Percentiles rank a stretch among this genome's conserved stretches.
Conservation (phyloP, 345 rosid genomes). For the Eucalyptus victrix region DNA sequence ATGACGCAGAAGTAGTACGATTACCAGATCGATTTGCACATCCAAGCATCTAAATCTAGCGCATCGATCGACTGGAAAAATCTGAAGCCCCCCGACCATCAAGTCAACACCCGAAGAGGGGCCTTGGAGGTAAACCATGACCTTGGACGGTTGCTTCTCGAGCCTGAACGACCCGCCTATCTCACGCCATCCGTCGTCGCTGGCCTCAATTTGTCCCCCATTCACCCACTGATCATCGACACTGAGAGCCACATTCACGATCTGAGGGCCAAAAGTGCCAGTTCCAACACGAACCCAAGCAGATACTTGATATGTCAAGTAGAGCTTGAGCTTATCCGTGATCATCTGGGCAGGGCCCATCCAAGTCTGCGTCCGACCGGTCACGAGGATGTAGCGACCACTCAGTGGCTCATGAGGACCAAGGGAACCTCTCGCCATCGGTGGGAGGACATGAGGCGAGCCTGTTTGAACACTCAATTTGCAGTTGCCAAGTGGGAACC, state of each 20-base stretch:
- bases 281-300: conserved; percentile 82
- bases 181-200: conserved; percentile 79
- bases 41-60: conserved; percentile 53
- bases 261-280: conserved; percentile 48
- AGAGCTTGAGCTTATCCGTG: conserved; percentile 62
- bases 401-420: conserved; percentile 56
- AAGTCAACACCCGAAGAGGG: conserved; percentile 69
- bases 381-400: conserved; percentile 58
- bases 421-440: conserved; percentile 73
- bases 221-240: conserved; percentile 89
- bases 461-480: conserved; percentile 49
- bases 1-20: not conserved
- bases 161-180: conserved; percentile 85
- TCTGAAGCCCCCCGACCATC: conserved; percentile 79
- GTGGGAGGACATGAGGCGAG: conserved; percentile 74
- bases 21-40: conserved; percentile 62
- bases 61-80: conserved; percentile 60
- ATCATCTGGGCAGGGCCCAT: conserved; percentile 98
- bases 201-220: conserved; percentile 80
- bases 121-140: conserved; percentile 83
- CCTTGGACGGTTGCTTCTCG: conserved; percentile 70
- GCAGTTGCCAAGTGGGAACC: conserved; percentile 95
- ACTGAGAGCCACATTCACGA: conserved; percentile 74
- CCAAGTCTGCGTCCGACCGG: conserved; percentile 83
- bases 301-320: conserved; percentile 82